Evolutionary conservation across 1,284 basidiomycete genomes (phyloP), one percentile per base, ranked within the genome.

Genomic region (Pseudozyma sp.): DNA sequence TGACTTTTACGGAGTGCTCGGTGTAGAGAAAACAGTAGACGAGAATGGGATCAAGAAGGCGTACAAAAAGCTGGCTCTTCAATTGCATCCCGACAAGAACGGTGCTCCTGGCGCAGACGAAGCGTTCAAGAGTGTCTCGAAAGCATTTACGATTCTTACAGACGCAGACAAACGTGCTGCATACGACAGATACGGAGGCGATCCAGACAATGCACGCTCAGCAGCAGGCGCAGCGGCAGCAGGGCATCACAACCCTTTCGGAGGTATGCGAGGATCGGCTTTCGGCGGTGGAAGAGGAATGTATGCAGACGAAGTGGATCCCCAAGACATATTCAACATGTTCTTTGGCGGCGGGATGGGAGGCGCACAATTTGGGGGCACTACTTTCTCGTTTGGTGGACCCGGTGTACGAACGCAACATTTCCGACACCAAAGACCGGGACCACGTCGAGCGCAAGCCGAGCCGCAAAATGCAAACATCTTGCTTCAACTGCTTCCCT

Each of bases 91-190:
- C 0, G 96, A 99, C 86, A 98, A 98, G 88, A 97, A 97, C 83
- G 92, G 93, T 16, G 97, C 97, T 18, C 96, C 97, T 13, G 94
- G 95, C 18, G 96, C 97, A 14, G 97, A 99, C 76, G 97, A 99
- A 85, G 97, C 97, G 1, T 99, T 99, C 88, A 99, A 99, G 88
- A 89, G 94, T 90, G 95, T 99, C 13, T 97, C 95, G 0, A 99
- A 98, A 86, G 95, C 95, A 7, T 98, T 97, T 86, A 94, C 95
- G 84, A 91, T 97, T 6, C 87, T 97, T 18, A 97, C 94, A 80
- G 96, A 98, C 86, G 87, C 92, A 45, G 92, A 97, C 87, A 95
- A 97, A 85, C 91, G 96, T 66, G 90, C 92, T n/a, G 89, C 90
- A 25, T 97, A 90, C 86, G 97, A 99, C 83, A 89, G 90, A 68